phyloP scores from a whole-genome alignment of 768 basidiomycete genomes.

The Trichaptum fuscoviolaceum region DNA sequence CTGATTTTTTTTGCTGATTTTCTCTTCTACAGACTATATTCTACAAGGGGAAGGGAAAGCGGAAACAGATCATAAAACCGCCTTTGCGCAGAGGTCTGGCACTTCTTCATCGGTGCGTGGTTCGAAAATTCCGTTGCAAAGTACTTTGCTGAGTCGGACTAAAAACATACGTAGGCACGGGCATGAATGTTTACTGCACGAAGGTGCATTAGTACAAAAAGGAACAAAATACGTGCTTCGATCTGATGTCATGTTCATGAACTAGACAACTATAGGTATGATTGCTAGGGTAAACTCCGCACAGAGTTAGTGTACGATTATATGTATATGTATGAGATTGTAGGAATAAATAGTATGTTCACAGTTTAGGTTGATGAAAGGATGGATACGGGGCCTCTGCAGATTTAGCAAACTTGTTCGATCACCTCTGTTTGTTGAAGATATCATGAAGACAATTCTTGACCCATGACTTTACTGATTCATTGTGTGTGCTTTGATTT shows the following conservation, averaged over 20 bases:
- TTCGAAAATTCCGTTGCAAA: neutral
- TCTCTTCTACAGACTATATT: slow-evolving; percentile 53
- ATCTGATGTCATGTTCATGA: slow-evolving; percentile 65
- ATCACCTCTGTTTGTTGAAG: no score
- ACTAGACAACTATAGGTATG: slow-evolving; percentile 14
- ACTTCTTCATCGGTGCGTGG: slow-evolving; percentile 51
- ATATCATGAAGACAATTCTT: no score
- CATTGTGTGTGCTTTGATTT: no score
- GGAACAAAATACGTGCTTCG: slow-evolving; percentile 70
- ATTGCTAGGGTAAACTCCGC: no score
- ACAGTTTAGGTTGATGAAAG: no score
- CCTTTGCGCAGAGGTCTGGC: slow-evolving; percentile 58
- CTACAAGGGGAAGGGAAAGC: slow-evolving; percentile 51
- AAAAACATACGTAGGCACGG: slow-evolving; percentile 48
- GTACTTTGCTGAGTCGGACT: neutral
- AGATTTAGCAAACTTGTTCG: no score
- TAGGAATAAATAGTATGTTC: no score
- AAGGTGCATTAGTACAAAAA: slow-evolving; percentile 57
- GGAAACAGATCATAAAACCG: slow-evolving; percentile 42
- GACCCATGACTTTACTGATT: no score
- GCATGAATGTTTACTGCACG: slow-evolving; percentile 65
- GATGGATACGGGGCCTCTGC: no score
- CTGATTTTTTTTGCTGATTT: neutral
- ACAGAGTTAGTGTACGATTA: no score
- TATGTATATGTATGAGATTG: no score